Evolutionary conservation across 129 eudicot genomes (phyloP).

Genomic region (Deinandra increscens): DNA sequence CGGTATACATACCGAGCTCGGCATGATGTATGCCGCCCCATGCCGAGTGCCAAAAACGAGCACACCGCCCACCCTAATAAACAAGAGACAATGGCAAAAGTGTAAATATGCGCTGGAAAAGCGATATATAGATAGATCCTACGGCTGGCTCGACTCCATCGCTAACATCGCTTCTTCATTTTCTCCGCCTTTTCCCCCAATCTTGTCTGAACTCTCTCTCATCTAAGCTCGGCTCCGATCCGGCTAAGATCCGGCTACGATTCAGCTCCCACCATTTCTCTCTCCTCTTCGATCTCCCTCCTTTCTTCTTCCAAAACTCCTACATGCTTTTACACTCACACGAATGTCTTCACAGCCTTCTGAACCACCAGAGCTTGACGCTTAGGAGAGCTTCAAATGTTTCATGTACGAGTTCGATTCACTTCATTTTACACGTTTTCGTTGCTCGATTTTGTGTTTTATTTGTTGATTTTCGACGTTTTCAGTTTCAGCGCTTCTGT

Average conservation of each 20-base stretch:
- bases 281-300: conserved; percentile 15
- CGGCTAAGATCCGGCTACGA: conserved; percentile 38
- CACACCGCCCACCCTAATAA: no score
- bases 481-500: conserved; percentile 3
- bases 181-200: conserved; percentile 27
- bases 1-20: no score
- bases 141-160: conserved; percentile 39
- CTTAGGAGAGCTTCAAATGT: conserved; percentile 9
- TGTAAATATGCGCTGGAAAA: no score
- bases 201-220: conserved; percentile 19
- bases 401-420: conserved; percentile 2
- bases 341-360: neutral
- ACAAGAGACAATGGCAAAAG: no score
- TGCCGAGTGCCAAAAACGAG: no score
- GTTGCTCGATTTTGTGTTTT: neutral
- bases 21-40: no score
- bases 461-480: conserved; percentile 9
- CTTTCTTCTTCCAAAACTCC: conserved; percentile 10
- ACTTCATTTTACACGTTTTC: neutral
- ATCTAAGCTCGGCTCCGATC: conserved; percentile 48
- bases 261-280: conserved; percentile 34
- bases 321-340: neutral
- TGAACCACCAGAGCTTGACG: neutral
- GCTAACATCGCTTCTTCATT: conserved; percentile 16
- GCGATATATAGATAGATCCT: conserved; percentile 17